These are phyloP conservation scores for Diaporthe aspalathi DNA, from an alignment of 2,329 filamentous ascomycete genomes.

Conservation along the genomic window DNA sequence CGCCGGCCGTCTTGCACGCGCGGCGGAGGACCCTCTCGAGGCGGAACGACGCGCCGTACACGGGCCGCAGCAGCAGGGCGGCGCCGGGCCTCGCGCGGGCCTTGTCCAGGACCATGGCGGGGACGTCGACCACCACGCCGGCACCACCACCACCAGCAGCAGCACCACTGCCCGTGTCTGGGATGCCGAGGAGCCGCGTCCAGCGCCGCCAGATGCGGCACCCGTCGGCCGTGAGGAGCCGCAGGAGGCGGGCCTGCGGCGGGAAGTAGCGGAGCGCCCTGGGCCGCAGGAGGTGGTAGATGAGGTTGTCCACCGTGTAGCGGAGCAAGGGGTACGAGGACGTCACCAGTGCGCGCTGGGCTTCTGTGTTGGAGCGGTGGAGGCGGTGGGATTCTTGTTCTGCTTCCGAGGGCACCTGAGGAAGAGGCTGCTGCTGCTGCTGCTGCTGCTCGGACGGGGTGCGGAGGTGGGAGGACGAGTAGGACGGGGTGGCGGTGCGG, in stretches of 20 bases:
- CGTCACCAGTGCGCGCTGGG: slow-evolving; percentile 46
- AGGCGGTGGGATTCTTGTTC: slow-evolving; percentile 5
- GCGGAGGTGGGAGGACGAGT: not conserved
- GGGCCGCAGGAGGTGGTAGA: slow-evolving; percentile 49
- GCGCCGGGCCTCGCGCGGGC: slow-evolving; percentile 39
- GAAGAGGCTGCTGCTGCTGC: no score
- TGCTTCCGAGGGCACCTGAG: slow-evolving; percentile 4
- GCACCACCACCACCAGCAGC: no score
- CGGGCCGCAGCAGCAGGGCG: slow-evolving; percentile 43
- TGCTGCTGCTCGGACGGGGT: not conserved
- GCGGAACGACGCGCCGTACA: slow-evolving; percentile 46
- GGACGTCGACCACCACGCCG: slow-evolving; percentile 40
- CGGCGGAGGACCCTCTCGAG: slow-evolving; percentile 48
- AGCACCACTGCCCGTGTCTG: not conserved
- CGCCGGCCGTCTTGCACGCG: slow-evolving; percentile 41
- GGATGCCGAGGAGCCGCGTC: slow-evolving; percentile 46
- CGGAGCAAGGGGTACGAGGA: slow-evolving; percentile 49
- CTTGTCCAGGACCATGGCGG: slow-evolving; percentile 41
- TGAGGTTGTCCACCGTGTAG: slow-evolving; percentile 48
- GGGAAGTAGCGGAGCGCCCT: slow-evolving; percentile 47
- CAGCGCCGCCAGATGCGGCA: slow-evolving; percentile 50
- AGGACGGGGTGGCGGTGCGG: slow-evolving; percentile 29
- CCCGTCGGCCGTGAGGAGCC: slow-evolving; percentile 42
- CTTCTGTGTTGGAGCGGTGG: slow-evolving; percentile 38
- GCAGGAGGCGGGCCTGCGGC: slow-evolving; percentile 46